These are phyloP conservation scores for Calonectria henricotiae DNA, from an alignment of 2,329 filamentous ascomycete genomes.

Conservation along the genomic window DNA sequence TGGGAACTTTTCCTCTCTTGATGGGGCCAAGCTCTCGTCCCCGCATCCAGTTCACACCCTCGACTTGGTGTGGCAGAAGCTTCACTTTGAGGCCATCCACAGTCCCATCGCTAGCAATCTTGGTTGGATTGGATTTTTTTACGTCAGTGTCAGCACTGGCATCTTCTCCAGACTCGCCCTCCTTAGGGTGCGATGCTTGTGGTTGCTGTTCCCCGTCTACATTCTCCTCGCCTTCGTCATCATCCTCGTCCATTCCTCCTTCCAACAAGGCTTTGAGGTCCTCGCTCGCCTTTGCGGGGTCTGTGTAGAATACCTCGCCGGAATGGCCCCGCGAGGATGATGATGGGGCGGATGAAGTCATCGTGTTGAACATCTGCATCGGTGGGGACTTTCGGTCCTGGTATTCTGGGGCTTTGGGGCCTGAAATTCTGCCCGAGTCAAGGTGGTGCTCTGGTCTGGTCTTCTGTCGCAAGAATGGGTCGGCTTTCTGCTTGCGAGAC, in stretches of 20 bases:
- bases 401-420: conserved; percentile 66
- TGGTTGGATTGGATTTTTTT: conserved; percentile 50
- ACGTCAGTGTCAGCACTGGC: conserved; percentile 2
- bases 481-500: conserved; percentile 71
- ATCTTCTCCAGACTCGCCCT: conserved; percentile 42
- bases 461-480: conserved; percentile 70
- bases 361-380: conserved; percentile 69
- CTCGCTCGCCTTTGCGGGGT: conserved; percentile 80
- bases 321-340: conserved; percentile 47
- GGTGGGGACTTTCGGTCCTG: conserved; percentile 66
- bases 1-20: conserved; percentile 86
- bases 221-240: conserved; percentile 64
- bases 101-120: conserved; percentile 64
- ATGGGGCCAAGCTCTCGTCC: conserved; percentile 90
- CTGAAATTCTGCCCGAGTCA: conserved; percentile 63
- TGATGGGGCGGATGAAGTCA: conserved; percentile 60
- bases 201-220: conserved; percentile 30
- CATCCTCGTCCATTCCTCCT: conserved; percentile 84
- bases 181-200: conserved; percentile 45
- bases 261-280: conserved; percentile 89
- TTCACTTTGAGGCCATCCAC: conserved; percentile 89
- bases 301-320: conserved; percentile 76
- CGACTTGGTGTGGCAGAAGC: conserved; percentile 92
- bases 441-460: conserved; percentile 73
- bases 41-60: conserved; percentile 95